phyloP scores from a whole-genome alignment of 345 rosid genomes.

The Kandelia obovata region DNA sequence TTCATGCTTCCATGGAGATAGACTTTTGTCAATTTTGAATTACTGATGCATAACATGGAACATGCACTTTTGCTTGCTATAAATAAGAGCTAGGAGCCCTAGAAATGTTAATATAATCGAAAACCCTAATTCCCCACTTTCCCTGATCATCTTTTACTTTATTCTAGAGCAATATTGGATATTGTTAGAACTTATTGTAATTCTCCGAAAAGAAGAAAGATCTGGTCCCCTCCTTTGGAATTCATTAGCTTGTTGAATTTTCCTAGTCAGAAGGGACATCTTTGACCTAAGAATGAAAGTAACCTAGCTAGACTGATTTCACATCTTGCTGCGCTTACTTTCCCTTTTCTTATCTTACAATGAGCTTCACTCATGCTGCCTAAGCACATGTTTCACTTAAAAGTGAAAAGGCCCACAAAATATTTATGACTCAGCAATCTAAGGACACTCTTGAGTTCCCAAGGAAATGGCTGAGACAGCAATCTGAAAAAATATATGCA shows the following conservation, averaged over 20 bases:
- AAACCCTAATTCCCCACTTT: slow-evolving; percentile 32
- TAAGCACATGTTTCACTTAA: not conserved
- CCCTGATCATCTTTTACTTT: slow-evolving; percentile 22
- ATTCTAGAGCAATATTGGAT: slow-evolving; percentile 31
- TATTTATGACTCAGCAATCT: not conserved
- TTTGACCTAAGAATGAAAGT: slow-evolving; percentile 24
- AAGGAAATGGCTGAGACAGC: not conserved
- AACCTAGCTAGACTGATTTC: not conserved
- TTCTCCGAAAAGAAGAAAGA: slow-evolving; percentile 14
- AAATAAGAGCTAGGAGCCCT: slow-evolving; percentile 49
- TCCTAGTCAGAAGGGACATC: slow-evolving; percentile 28
- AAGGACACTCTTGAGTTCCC: not conserved
- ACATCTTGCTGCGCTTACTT: not conserved
- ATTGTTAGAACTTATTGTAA: slow-evolving; percentile 21
- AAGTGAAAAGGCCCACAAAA: no score
- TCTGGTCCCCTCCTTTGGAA: slow-evolving; percentile 20
- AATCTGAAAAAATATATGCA: no score
- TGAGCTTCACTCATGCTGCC: not conserved
- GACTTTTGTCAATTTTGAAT: slow-evolving; percentile 31
- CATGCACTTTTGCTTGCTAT: slow-evolving; percentile 39
- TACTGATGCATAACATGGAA: slow-evolving; percentile 36
- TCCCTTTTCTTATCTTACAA: slow-evolving; percentile 1
- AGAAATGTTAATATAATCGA: slow-evolving; percentile 30
- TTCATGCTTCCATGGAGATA: not conserved
- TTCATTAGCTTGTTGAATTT: slow-evolving; percentile 21